Conservation (phyloP, 139 green algal genomes). For the Chlamydomonas sphaeroides region DNA sequence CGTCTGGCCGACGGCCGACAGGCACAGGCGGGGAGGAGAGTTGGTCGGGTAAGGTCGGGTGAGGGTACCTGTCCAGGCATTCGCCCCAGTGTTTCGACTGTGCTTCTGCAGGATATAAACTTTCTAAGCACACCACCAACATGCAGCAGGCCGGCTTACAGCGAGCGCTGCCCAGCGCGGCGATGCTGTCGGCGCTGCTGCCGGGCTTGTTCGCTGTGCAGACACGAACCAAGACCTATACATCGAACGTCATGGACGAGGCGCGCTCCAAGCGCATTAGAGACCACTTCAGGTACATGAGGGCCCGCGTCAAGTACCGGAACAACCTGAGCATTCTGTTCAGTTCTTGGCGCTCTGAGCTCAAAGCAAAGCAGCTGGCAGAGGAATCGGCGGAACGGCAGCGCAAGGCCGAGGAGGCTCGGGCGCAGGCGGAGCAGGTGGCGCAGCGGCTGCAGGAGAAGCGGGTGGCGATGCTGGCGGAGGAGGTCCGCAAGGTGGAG, state of each 20-base stretch:
- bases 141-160: not conserved
- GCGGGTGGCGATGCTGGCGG: not conserved
- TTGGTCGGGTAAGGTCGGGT: too few species aligned
- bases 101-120: too few species aligned
- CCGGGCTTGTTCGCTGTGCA: slow-evolving; percentile 1
- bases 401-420: not conserved
- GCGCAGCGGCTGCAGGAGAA: slow-evolving; percentile 13
- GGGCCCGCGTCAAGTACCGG: slow-evolving; percentile 8
- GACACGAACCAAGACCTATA: slow-evolving; percentile 27
- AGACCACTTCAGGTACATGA: slow-evolving; percentile 31
- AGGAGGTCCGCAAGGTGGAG: slow-evolving; percentile 26
- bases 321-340: not conserved
- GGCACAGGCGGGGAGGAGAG: too few species aligned
- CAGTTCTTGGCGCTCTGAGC: slow-evolving; percentile 19
- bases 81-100: too few species aligned
- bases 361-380: slow-evolving; percentile 1
- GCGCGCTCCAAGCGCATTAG: slow-evolving; percentile 28
- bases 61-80: too few species aligned
- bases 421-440: not conserved
- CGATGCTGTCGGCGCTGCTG: slow-evolving; percentile 6
- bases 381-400: not conserved
- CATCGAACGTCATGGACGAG: slow-evolving; percentile 53
- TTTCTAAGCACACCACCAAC: too few species aligned
- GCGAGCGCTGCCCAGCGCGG: not conserved
- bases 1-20: too few species aligned